phyloP scores from a whole-genome alignment of 192 early-diverging fungal species.

The Entomortierella beljakovae region DNA sequence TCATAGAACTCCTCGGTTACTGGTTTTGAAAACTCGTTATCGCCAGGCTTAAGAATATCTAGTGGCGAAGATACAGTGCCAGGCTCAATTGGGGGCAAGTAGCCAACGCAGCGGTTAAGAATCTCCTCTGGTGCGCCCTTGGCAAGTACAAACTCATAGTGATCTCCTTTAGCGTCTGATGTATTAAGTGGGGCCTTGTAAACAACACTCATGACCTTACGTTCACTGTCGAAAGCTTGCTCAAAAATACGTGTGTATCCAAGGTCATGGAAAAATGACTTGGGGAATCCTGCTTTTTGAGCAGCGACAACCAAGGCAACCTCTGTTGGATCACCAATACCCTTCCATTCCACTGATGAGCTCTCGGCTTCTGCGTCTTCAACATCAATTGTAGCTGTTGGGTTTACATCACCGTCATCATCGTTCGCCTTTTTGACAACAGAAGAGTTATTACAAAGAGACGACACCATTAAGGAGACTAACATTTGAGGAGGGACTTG shows the following conservation, averaged over 20 bases:
- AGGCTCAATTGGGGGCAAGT: slow-evolving; percentile 50
- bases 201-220: slow-evolving; percentile 95
- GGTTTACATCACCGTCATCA: slow-evolving; percentile 16
- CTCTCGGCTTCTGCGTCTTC: neutral
- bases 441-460: slow-evolving; percentile 90
- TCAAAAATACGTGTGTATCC: slow-evolving; percentile 79
- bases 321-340: slow-evolving; percentile 95
- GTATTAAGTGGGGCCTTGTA: slow-evolving; percentile 58
- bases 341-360: slow-evolving; percentile 65
- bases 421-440: slow-evolving; percentile 69
- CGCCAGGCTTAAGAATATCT: slow-evolving; percentile 47
- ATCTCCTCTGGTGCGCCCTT: slow-evolving; percentile 97
- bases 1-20: slow-evolving; percentile 73
- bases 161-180: neutral
- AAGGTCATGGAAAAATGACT: slow-evolving; percentile 68
- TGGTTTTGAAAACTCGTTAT: slow-evolving; percentile 54
- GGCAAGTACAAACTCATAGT: slow-evolving; percentile 70
- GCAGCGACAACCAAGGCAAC: slow-evolving; percentile 90
- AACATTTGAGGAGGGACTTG: slow-evolving; percentile 64
- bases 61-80: slow-evolving; percentile 22
- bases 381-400: neutral
- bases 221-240: slow-evolving; percentile 93
- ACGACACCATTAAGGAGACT: slow-evolving; percentile 76
- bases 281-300: slow-evolving; percentile 82
- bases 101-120: slow-evolving; percentile 72